Evolutionary conservation across 331 rosid species (phyloP).

Genomic region (Arachis monticola): DNA sequence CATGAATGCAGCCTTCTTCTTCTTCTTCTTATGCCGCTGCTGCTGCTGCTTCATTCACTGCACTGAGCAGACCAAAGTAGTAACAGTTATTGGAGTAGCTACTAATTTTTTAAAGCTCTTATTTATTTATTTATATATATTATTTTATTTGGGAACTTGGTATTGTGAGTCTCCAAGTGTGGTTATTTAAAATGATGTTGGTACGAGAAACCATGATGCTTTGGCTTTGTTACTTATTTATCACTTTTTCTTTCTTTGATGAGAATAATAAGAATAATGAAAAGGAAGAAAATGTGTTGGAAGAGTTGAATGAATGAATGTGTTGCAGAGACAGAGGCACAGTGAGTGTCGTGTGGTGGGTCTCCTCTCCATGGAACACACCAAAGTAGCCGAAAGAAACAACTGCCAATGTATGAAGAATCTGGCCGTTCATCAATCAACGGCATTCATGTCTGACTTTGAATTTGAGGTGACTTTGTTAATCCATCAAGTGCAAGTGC

Average conservation of each 20-base stretch:
- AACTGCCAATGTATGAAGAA: constrained; percentile 29
- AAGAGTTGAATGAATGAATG: too few species aligned
- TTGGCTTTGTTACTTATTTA: constrained; percentile 4
- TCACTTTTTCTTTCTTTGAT: constrained; percentile 33
- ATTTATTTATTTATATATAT: neutral
- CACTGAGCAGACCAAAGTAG: neutral
- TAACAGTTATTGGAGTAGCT: too few species aligned
- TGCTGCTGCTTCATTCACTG: too few species aligned
- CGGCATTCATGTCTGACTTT: constrained; percentile 37
- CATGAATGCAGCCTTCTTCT: constrained; percentile 27
- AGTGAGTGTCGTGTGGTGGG: constrained; percentile 40
- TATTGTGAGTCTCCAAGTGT: constrained; percentile 25
- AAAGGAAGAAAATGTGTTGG: neutral
- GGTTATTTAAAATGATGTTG: constrained; percentile 38
- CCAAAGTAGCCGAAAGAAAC: constrained; percentile 44
- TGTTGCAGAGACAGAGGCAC: constrained; percentile 16
- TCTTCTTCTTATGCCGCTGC: neutral
- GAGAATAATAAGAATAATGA: neutral
- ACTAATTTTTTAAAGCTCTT: neutral
- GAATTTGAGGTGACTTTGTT: neutral
- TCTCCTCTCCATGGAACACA: constrained; percentile 24
- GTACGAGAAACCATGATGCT: constrained; percentile 52
- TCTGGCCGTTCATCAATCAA: neutral
- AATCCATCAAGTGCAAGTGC: too few species aligned
- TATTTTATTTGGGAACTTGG: constrained; percentile 17